Evolutionary conservation across 805 yeast genomes (phyloP).

Genomic region (Naumovozyma dairenensis): DNA sequence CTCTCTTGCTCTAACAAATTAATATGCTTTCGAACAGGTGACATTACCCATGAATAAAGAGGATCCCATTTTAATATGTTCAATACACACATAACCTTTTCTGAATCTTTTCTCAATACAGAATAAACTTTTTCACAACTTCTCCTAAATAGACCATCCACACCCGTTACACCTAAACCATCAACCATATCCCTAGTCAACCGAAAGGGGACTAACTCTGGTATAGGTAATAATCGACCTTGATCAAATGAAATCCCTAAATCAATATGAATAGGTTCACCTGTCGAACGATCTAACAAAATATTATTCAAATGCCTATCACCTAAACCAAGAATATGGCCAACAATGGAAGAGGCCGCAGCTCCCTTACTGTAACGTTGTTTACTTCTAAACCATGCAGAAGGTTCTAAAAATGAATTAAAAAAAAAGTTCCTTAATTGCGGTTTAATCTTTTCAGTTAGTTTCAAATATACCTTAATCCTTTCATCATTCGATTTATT

Average conservation of each 20-base stretch:
- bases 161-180: slow-evolving; percentile 86
- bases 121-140: slow-evolving; percentile 65
- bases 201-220: slow-evolving; percentile 91
- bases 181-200: slow-evolving; percentile 84
- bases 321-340: slow-evolving; percentile 83
- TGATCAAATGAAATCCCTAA: slow-evolving; percentile 95
- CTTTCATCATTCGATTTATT: slow-evolving; percentile 35
- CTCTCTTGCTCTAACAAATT: slow-evolving; percentile 21
- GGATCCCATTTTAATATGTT: slow-evolving; percentile 91
- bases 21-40: slow-evolving; percentile 56
- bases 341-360: slow-evolving; percentile 80
- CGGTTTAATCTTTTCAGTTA: slow-evolving; percentile 50
- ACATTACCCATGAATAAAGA: slow-evolving; percentile 79
- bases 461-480: slow-evolving; percentile 35
- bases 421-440: slow-evolving; percentile 63
- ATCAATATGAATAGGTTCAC: slow-evolving; percentile 94
- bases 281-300: slow-evolving; percentile 65
- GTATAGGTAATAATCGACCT: slow-evolving; percentile 72
- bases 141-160: slow-evolving; percentile 62
- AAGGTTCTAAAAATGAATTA: slow-evolving; percentile 53
- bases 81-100: slow-evolving; percentile 66
- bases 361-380: slow-evolving; percentile 62
- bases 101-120: slow-evolving; percentile 55
- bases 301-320: slow-evolving; percentile 92
- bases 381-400: slow-evolving; percentile 63